phyloP scores from a whole-genome alignment of 2,329 filamentous ascomycete genomes.

The Trichoderma endophyticum region DNA sequence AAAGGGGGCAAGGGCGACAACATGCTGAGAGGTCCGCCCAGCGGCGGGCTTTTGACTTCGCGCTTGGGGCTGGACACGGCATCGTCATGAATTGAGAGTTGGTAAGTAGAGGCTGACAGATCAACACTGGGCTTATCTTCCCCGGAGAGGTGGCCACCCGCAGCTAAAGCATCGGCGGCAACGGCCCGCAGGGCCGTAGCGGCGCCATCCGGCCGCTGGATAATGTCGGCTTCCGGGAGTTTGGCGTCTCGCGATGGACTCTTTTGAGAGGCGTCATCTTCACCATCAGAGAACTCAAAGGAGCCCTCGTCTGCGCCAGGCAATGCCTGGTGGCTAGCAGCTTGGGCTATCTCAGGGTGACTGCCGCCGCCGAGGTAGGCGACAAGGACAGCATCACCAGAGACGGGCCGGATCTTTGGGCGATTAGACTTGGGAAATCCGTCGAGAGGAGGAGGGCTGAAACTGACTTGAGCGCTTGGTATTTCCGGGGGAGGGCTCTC shows the following conservation, averaged over 20 bases:
- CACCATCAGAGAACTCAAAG: conserved; percentile 31
- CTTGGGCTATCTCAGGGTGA: conserved; percentile 60
- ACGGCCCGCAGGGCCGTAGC: conserved; percentile 28
- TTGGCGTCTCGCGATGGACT: conserved; percentile 17
- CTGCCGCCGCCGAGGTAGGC: conserved; percentile 60
- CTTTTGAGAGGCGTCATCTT: conserved; percentile 21
- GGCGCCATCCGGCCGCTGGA: not conserved
- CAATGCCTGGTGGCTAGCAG: conserved; percentile 53
- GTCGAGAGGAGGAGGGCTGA: conserved; percentile 33
- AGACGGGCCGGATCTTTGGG: conserved; percentile 53
- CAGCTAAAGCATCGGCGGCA: conserved; percentile 33
- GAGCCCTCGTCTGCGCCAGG: conserved; percentile 42
- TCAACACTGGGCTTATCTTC: conserved; percentile 26
- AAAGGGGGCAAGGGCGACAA: conserved; percentile 36
- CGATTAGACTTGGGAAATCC: conserved; percentile 50
- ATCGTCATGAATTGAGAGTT: conserved; percentile 37
- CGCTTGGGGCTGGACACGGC: conserved; percentile 19
- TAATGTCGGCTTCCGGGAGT: not conserved
- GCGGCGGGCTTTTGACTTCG: conserved; percentile 9
- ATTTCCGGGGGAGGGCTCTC: conserved; percentile 38
- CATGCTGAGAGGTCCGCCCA: conserved; percentile 21
- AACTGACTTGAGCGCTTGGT: conserved; percentile 36
- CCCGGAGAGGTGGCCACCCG: conserved; percentile 21
- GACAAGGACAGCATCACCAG: conserved; percentile 67
- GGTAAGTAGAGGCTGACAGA: conserved; percentile 31